Evolutionary conservation across 2,329 filamentous ascomycete genomes (phyloP), one percentile per base, ranked within the genome.

Genomic region (Penicillium sp.): DNA sequence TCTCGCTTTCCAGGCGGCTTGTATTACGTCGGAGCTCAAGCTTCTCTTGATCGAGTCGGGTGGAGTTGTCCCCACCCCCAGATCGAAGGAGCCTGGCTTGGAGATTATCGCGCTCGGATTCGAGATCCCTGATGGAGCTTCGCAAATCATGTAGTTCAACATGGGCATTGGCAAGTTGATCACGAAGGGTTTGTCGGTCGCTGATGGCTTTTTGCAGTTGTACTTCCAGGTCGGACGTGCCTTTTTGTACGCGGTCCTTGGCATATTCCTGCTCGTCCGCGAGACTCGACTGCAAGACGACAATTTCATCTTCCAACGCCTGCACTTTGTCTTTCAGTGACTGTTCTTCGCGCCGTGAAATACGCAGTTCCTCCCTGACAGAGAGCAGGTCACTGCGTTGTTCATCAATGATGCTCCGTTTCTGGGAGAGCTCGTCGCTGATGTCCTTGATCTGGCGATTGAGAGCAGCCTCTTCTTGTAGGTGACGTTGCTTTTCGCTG

Each of bases 381-480:
- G 74, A 70, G 2, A 84, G 80, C 3, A 90, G 70, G 58, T 90
- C 85, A 45, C 76, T 77, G 45, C 84, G 80, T 26, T 86, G 73
- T 43, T 80, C 78, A 13, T 85, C 85, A 5, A 88, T 67, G 38
- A 81, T 74, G n/a, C 77, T 72, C 60, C 86, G 81, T 53, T 85
- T 82, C 27, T 79, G 74, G 47, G 85, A 78, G 9, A 93, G 75
- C 49, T 89, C 86, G 41, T 82, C 78, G 59, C 86, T 84, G 8
- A 93, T 74, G 43, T 85, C 84, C 40, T 85, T 80, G 44, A 95
- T 81, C 64, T 93, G 87, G n/a, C 80, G 77, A 52, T 75, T 80
- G 43, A 95, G 73, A 6, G 83, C 71, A 9, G 79, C 79, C 62
- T 91, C 85, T 58, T 91, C 86, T 47, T 79, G 81, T 53, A 78